A percentile compares a stretch with the other conserved stretches of the same genome.
Conservation (phyloP, 257 asterid species). For the Penstemon newberryi region DNA sequence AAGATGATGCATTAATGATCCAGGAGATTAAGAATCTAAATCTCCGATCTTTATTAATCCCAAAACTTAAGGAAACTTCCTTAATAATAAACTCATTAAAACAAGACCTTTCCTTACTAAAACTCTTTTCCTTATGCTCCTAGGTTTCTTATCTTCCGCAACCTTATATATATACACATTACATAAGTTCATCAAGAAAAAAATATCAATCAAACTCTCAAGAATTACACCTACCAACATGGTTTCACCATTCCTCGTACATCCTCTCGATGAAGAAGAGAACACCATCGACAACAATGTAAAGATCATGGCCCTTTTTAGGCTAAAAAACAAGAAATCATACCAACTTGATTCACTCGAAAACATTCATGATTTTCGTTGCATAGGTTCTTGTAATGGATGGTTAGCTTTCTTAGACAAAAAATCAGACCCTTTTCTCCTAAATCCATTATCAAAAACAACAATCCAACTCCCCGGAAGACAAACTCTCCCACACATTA, state of each 20-base stretch:
- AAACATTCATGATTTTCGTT: neutral
- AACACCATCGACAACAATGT: neutral
- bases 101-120: no score
- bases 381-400: slow-evolving; percentile 27
- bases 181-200: neutral
- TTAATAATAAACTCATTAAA: no score
- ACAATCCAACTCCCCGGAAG: slow-evolving; percentile 15
- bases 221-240: neutral
- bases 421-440: slow-evolving; percentile 1
- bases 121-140: no score
- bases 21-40: no score
- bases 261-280: neutral
- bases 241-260: slow-evolving; percentile 21
- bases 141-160: neutral
- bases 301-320: neutral
- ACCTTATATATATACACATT: neutral
- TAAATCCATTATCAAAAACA: slow-evolving; percentile 19
- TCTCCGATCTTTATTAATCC: no score
- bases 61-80: no score
- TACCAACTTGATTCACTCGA: neutral
- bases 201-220: neutral
- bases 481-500: neutral
- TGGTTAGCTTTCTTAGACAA: slow-evolving; percentile 20
- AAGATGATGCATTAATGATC: no score
- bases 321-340: slow-evolving; percentile 1